These are phyloP conservation scores for Sporothrix brasiliensis DNA, from an alignment of 2,329 filamentous ascomycete species.

Conservation along the genomic window DNA sequence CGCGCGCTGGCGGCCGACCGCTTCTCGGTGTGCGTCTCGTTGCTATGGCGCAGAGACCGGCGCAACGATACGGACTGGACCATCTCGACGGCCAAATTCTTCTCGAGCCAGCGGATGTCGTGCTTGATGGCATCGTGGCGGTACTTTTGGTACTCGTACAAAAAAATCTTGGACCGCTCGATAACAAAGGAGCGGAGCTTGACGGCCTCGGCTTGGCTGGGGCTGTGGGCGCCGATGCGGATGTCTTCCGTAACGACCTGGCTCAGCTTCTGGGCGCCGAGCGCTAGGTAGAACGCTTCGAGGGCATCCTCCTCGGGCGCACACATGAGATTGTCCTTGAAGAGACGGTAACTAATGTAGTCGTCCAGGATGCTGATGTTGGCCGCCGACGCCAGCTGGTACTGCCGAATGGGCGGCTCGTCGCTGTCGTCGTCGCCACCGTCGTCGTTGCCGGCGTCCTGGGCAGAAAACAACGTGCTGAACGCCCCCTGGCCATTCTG, in stretches of 20 bases:
- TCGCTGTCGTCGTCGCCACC: constrained; percentile 61
- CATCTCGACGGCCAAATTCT: constrained; percentile 75
- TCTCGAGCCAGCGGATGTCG: constrained; percentile 87
- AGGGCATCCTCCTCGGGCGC: constrained; percentile 87
- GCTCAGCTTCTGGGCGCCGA: constrained; percentile 78
- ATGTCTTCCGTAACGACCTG: constrained; percentile 77
- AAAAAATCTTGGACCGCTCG: constrained; percentile 85
- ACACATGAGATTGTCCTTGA: constrained; percentile 80
- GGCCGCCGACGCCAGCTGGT: constrained; percentile 71
- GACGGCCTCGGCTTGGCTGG: constrained; percentile 59
- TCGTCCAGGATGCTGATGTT: constrained; percentile 83
- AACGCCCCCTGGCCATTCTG: constrained; percentile 19
- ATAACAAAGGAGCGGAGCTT: constrained; percentile 76
- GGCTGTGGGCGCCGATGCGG: constrained; percentile 66
- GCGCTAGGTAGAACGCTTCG: constrained; percentile 79
- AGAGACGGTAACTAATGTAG: constrained; percentile 83
- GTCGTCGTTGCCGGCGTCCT: constrained; percentile 42
- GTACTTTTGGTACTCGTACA: constrained; percentile 75
- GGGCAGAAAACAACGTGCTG: not conserved
- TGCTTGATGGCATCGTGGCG: constrained; percentile 77
- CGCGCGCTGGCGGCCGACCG: constrained; percentile 70
- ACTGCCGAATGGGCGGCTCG: constrained; percentile 70
- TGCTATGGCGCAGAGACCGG: constrained; percentile 68
- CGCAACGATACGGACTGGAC: constrained; percentile 78
- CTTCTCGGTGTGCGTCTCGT: constrained; percentile 72